phyloP scores from a whole-genome alignment of 2,329 filamentous ascomycete genomes.

The Aspergillus sp. region DNA sequence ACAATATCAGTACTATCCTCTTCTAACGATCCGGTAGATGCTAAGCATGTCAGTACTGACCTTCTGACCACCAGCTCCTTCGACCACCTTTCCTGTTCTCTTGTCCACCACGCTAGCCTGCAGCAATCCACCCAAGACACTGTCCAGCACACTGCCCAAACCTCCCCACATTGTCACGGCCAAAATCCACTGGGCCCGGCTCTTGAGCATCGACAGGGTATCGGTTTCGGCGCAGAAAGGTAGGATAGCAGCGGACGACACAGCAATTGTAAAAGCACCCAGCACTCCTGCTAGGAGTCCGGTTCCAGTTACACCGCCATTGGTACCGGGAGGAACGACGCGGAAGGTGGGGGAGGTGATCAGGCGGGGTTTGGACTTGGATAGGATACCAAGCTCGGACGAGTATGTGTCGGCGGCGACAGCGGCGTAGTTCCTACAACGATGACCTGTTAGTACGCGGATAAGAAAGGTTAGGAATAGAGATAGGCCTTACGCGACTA shows the following conservation, averaged over 20 bases:
- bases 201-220: constrained; percentile 41
- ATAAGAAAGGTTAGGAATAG: background rate
- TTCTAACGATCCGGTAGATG: background rate
- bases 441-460: background rate
- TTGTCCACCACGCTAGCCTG: constrained; percentile 86
- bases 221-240: constrained; percentile 61
- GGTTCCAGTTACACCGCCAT: constrained; percentile 80
- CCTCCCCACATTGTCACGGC: constrained; percentile 71
- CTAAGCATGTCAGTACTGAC: constrained; percentile 40
- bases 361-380: constrained; percentile 72
- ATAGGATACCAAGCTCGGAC: constrained; percentile 91
- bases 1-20: background rate
- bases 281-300: constrained; percentile 73
- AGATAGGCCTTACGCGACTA: constrained; percentile 39
- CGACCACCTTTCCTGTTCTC: constrained; percentile 81
- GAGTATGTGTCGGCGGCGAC: constrained; percentile 93
- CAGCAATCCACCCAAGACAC: constrained; percentile 77
- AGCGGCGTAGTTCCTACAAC: constrained; percentile 73
- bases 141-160: constrained; percentile 82
- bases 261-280: constrained; percentile 70
- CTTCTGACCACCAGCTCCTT: constrained; percentile 73
- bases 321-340: constrained; percentile 84
- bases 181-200: constrained; percentile 51
- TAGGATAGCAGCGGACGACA: constrained; percentile 66
- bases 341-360: constrained; percentile 79